phyloP scores from a whole-genome alignment of 2,329 filamentous ascomycete genomes.

The Paradendryphiella salina region DNA sequence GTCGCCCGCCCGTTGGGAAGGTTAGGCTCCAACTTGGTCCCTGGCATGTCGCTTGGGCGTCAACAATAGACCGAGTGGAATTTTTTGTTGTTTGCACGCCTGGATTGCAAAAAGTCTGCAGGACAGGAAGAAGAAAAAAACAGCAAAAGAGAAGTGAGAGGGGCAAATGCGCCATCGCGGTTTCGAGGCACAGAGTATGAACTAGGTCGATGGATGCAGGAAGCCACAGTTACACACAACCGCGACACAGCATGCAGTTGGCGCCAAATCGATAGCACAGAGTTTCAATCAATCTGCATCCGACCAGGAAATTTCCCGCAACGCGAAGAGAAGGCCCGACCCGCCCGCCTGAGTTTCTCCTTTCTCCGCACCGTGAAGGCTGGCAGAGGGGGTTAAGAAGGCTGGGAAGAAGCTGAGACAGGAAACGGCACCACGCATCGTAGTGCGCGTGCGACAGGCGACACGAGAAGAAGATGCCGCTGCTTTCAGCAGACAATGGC shows the following conservation, averaged over 20 bases:
- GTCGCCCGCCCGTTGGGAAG: constrained; percentile 8
- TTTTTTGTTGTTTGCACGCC: constrained; percentile 11
- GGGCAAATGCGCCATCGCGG: not conserved
- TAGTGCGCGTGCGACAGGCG: constrained; percentile 4
- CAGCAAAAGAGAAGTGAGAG: constrained; percentile 1
- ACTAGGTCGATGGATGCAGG: constrained; percentile 32
- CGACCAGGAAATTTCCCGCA: constrained; percentile 18
- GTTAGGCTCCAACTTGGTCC: constrained; percentile 30
- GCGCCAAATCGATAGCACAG: constrained; percentile 38
- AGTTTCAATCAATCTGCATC: constrained; percentile 22
- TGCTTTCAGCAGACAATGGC: constrained; percentile 32
- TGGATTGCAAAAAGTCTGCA: constrained; percentile 8
- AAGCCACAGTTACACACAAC: constrained; percentile 36
- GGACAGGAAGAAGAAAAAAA: not conserved
- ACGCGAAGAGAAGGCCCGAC: constrained; percentile 9
- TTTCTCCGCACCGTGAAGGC: constrained; percentile 7
- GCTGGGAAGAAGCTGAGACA: constrained; percentile 18
- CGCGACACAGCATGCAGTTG: constrained; percentile 40
- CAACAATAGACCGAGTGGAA: constrained; percentile 22
- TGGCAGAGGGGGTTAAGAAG: constrained; percentile 7
- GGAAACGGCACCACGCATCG: constrained; percentile 6
- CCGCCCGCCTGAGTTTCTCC: constrained; percentile 1
- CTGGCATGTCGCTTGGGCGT: constrained; percentile 34
- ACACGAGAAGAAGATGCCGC: constrained; percentile 29
- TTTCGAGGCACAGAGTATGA: constrained; percentile 17